These are phyloP conservation scores for Skeletonema grethae DNA, from an alignment of 108 stramenopile species.

Conservation along the genomic window DNA sequence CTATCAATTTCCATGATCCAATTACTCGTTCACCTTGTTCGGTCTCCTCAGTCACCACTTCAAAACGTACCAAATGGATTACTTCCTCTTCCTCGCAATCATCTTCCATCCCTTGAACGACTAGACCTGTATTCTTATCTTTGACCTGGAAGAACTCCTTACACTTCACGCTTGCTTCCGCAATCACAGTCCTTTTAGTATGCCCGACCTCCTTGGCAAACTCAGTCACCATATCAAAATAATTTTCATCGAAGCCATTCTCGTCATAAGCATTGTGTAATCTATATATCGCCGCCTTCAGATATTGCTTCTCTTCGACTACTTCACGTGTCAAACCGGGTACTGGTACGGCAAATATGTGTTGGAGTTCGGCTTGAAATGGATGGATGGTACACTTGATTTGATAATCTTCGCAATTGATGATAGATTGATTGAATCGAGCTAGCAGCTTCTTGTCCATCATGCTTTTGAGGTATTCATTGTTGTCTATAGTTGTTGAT, in stretches of 20 bases:
- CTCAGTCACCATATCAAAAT: conserved; percentile 26
- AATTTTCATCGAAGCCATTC: conserved; percentile 33
- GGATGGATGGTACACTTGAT: conserved; percentile 34
- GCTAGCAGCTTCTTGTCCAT: conserved; percentile 36
- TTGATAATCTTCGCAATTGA: conserved; percentile 18
- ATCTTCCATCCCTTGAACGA: conserved; percentile 43
- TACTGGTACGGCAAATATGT: conserved; percentile 43
- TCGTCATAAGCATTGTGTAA: conserved; percentile 26
- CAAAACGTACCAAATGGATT: conserved; percentile 46
- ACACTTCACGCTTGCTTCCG: conserved; percentile 34
- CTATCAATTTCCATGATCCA: conserved; percentile 45
- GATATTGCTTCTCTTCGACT: conserved; percentile 35
- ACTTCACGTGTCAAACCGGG: conserved; percentile 37
- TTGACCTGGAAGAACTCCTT: conserved; percentile 44
- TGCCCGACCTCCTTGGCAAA: conserved; percentile 15
- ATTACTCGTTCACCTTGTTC: conserved; percentile 24
- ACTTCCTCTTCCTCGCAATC: conserved; percentile 34
- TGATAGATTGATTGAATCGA: conserved; percentile 10
- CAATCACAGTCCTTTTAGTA: conserved; percentile 35
- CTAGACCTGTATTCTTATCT: conserved; percentile 17
- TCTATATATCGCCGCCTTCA: conserved; percentile 24
- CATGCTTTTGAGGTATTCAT: conserved; percentile 31
- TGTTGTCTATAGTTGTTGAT: background rate
- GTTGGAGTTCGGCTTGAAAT: conserved; percentile 20
- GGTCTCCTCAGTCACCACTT: conserved; percentile 39